phyloP scores from a whole-genome alignment of 169 alveolate genomes.

The Plasmodium coatneyi region DNA sequence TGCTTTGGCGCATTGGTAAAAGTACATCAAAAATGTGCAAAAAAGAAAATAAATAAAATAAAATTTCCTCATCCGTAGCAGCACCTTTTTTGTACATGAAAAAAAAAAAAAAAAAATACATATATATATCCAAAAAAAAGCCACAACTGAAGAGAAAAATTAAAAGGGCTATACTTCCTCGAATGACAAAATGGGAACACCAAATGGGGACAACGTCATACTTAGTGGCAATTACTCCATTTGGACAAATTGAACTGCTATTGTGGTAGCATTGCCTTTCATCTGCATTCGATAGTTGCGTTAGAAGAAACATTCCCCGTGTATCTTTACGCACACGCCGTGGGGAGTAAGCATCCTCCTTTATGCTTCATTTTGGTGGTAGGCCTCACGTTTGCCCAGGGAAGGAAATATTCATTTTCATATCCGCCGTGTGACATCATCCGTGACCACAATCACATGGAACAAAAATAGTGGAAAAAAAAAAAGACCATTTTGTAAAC shows the following conservation, averaged over 20 bases:
- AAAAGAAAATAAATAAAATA: background rate
- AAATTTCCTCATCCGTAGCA: conserved; percentile 10
- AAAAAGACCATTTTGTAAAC: background rate
- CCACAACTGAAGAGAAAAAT: background rate
- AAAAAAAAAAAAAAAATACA: conserved; percentile 1
- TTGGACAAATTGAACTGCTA: background rate
- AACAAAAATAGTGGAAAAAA: background rate
- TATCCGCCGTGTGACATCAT: background rate
- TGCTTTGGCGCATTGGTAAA: conserved; percentile 10
- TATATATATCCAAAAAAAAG: background rate
- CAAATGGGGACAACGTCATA: background rate
- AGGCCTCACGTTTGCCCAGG: background rate
- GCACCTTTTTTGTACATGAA: background rate
- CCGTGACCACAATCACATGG: background rate
- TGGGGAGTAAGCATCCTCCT: background rate
- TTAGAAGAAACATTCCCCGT: too few relatives aligned
- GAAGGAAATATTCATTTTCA: background rate
- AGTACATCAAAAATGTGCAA: background rate
- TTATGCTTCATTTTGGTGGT: background rate
- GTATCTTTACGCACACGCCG: background rate
- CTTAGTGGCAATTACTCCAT: background rate
- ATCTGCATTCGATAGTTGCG: too few relatives aligned
- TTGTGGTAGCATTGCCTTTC: background rate
- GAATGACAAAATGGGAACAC: background rate
- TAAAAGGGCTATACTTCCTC: background rate